Evolutionary conservation across 352 stramenopile genomes (phyloP).

Genomic region (Phytophthora citrophthora): DNA sequence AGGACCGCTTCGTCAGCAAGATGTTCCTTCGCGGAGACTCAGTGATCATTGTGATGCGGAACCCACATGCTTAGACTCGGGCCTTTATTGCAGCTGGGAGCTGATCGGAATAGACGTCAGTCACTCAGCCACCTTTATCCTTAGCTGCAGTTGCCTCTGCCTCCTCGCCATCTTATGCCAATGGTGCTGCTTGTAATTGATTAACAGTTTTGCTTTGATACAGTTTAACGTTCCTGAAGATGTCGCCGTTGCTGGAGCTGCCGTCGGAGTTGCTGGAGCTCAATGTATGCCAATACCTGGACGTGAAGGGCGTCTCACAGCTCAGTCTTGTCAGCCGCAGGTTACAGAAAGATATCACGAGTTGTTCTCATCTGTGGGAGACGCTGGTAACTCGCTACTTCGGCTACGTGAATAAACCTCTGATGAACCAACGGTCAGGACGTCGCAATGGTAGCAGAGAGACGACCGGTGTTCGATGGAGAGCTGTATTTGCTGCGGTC

Average conservation of each 20-base stretch:
- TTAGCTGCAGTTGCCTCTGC: slow-evolving; percentile 16
- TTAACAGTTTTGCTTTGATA: slow-evolving; percentile 1
- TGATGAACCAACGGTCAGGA: neutral
- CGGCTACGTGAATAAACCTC: slow-evolving; percentile 41
- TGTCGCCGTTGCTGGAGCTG: slow-evolving; percentile 33
- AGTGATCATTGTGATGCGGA: slow-evolving; percentile 98
- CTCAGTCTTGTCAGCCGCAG: slow-evolving; percentile 43
- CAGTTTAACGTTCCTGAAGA: slow-evolving; percentile 2
- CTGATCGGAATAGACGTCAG: slow-evolving; percentile 35
- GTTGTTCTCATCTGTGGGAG: slow-evolving; percentile 44
- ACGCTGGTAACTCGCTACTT: slow-evolving; percentile 50
- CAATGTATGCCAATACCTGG: slow-evolving; percentile 54
- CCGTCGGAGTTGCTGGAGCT: slow-evolving; percentile 48
- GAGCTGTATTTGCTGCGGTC: slow-evolving; percentile 48
- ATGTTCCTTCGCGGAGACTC: slow-evolving; percentile 99
- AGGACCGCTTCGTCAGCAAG: slow-evolving; percentile 99
- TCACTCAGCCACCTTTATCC: slow-evolving; percentile 5
- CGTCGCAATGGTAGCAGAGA: slow-evolving; percentile 4
- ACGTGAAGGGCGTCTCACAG: slow-evolving; percentile 40
- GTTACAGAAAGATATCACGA: slow-evolving; percentile 39
- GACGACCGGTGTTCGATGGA: slow-evolving; percentile 42
- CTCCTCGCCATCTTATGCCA: slow-evolving; percentile 10
- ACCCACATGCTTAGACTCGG: slow-evolving; percentile 89
- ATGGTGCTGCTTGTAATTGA: neutral
- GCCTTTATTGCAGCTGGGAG: slow-evolving; percentile 28